phyloP scores from a whole-genome alignment of 1,284 basidiomycete species.

The Dichomitus squalens region DNA sequence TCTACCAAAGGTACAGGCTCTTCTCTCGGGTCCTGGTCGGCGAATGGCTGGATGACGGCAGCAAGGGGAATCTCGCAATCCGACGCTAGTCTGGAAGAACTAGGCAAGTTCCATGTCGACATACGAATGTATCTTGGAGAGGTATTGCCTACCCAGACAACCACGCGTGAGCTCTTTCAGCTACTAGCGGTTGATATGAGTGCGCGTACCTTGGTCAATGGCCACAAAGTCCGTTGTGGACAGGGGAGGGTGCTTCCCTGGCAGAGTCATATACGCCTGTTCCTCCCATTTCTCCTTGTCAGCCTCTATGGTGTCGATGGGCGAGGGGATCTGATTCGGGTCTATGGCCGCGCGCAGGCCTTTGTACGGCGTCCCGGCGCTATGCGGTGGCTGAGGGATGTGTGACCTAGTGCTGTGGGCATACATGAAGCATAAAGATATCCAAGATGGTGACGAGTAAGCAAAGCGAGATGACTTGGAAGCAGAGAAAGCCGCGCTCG shows the following conservation, averaged over 20 bases:
- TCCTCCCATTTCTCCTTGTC: conserved; percentile 87
- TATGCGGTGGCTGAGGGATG: conserved; percentile 84
- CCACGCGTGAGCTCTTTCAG: too few species aligned
- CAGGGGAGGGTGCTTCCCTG: conserved; percentile 78
- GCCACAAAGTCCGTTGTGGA: conserved; percentile 88
- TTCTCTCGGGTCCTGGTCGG: conserved; percentile 80
- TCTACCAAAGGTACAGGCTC: conserved; percentile 82
- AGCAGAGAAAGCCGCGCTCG: background rate
- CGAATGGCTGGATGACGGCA: conserved; percentile 90
- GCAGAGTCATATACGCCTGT: conserved; percentile 77
- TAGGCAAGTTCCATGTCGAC: conserved; percentile 77
- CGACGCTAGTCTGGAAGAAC: conserved; percentile 77
- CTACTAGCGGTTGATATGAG: background rate
- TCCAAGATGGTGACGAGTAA: background rate
- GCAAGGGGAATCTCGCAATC: conserved; percentile 88
- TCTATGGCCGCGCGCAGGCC: conserved; percentile 87
- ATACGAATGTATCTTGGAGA: conserved; percentile 68
- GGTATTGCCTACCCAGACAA: conserved; percentile 55
- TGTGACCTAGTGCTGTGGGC: conserved; percentile 37
- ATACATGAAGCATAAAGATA: conserved; percentile 23
- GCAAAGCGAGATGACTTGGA: background rate
- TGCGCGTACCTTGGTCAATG: conserved; percentile 84
- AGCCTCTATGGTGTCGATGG: conserved; percentile 80
- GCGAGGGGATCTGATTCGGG: conserved; percentile 89
- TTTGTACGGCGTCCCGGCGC: conserved; percentile 67